Base-by-base conservation (phyloP, 2,329 filamentous ascomycete species). In the Lasiodiplodia citricola region DNA sequence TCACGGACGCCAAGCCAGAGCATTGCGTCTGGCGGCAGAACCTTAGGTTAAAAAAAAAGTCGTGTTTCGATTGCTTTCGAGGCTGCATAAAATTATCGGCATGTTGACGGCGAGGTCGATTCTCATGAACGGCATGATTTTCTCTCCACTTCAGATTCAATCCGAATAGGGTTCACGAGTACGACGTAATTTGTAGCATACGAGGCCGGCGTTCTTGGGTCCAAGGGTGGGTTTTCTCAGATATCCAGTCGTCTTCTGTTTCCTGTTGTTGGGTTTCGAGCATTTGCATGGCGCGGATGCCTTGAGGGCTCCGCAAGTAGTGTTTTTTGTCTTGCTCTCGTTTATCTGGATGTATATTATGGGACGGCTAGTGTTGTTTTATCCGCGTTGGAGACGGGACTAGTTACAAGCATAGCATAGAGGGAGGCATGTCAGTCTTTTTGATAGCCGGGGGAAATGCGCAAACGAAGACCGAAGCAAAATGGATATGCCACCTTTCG, bases 21-120 rank as follows among this genome's bases (percentile, higher is more conserved):
- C n/a, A 80, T 81, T 54, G 75, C 76, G 14, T 80, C 79, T 68
- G 78, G 76, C 25, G 77, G 78, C 67, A 75, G 79, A 55, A 80
- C 79, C 31, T 75, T 80, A 37, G 78, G 78, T 58, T 80, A 73
- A 78, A 63, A 62, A 57, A 78, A 63, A 62, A 57, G 55, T 63
- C 31, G 56, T 68, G 56, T 54, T 68, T 68, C 66, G 28, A 50
- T 28, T 56, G 55, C 21, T 68, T 63, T 54, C 47, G 23, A 54
- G 23, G 47, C 55, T 51, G 21, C 65, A 37, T 51, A 58, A 51
- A 51, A 57, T 31, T 54, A 50, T 41, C 28, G 51, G 52, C 56
- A 52, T 63, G 21, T 44, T 44, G 55, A 31, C 28, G 41, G 44
- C 54, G 47, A 52, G 54, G 44, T 37, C 54, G 25, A 31, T 63